Evolutionary conservation across 1,284 basidiomycete species (phyloP).

Genomic region (Apiotrichum brassicae): DNA sequence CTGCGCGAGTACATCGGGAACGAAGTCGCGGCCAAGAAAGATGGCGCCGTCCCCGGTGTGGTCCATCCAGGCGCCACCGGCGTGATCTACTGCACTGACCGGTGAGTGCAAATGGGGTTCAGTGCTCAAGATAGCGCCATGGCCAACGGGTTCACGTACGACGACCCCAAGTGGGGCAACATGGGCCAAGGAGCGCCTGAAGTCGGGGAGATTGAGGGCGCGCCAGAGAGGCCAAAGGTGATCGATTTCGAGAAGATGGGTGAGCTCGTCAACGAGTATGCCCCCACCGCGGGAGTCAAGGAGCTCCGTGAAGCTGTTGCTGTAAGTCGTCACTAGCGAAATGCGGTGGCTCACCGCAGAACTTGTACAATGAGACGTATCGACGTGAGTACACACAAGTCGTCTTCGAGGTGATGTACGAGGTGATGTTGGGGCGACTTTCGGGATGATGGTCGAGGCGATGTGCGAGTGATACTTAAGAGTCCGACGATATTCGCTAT

Average conservation of each 20-base stretch:
- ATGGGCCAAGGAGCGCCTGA: constrained; percentile 43
- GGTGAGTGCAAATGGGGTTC: neutral
- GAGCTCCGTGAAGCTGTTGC: constrained; percentile 43
- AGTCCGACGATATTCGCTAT: too few relatives aligned
- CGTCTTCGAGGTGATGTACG: too few relatives aligned
- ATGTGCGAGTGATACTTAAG: too few relatives aligned
- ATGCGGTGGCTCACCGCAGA: constrained; percentile 60
- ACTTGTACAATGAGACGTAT: constrained; percentile 82
- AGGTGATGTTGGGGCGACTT: neutral
- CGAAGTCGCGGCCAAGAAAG: constrained; percentile 8
- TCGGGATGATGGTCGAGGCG: too few relatives aligned
- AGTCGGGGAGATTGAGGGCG: constrained; percentile 66
- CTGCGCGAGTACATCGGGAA: constrained; percentile 30
- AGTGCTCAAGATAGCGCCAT: constrained; percentile 25
- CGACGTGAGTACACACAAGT: constrained; percentile 50
- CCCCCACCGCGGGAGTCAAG: constrained; percentile 85
- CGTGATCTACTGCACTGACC: constrained; percentile 75
- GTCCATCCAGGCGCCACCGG: constrained; percentile 50
- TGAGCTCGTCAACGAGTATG: constrained; percentile 78
- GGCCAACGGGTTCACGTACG: constrained; percentile 78
- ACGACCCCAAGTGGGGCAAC: constrained; percentile 69
- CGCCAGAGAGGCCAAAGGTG: constrained; percentile 58
- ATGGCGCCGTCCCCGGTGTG: constrained; percentile 20
- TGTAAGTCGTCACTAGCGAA: constrained; percentile 27
- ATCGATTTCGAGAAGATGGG: constrained; percentile 56